Evolutionary conservation across 2,329 filamentous ascomycete genomes (phyloP).

Genomic region (Simplicillium sp.): DNA sequence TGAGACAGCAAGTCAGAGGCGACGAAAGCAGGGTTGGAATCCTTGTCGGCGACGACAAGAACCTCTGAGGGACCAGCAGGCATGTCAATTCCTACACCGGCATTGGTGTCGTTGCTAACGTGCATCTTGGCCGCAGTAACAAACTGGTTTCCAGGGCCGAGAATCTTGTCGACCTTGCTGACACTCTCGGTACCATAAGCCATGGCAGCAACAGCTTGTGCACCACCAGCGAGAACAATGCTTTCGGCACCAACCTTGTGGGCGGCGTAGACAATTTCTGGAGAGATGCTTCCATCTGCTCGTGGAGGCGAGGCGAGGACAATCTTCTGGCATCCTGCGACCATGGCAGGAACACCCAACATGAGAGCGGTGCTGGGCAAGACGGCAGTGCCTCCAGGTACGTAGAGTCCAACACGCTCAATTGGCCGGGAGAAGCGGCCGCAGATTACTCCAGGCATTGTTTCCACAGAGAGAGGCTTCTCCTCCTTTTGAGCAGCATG

Average conservation of each 20-base stretch:
- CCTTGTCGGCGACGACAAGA: slow-evolving; percentile 84
- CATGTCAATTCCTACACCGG: slow-evolving; percentile 95
- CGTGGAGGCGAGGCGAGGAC: slow-evolving; percentile 88
- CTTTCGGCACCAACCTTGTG: slow-evolving; percentile 95
- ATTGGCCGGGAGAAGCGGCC: slow-evolving; percentile 88
- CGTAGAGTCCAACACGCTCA: slow-evolving; percentile 91
- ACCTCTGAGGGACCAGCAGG: slow-evolving; percentile 94
- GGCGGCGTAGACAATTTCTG: slow-evolving; percentile 94
- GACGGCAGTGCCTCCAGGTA: slow-evolving; percentile 94
- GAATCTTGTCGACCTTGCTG: slow-evolving; percentile 96
- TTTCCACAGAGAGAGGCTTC: slow-evolving; percentile 77
- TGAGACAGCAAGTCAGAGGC: slow-evolving; percentile 91
- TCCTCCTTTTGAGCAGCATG: slow-evolving; percentile 85
- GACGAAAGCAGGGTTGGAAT: slow-evolving; percentile 86
- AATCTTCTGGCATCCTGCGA: slow-evolving; percentile 92
- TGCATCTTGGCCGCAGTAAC: slow-evolving; percentile 98
- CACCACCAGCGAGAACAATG: slow-evolving; percentile 91
- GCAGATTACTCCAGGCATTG: slow-evolving; percentile 94
- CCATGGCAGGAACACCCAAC: slow-evolving; percentile 95
- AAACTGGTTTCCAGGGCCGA: slow-evolving; percentile 96
- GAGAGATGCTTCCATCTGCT: slow-evolving; percentile 80
- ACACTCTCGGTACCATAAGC: slow-evolving; percentile 94
- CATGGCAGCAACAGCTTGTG: slow-evolving; percentile 92
- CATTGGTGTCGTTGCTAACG: slow-evolving; percentile 93
- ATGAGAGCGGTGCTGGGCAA: slow-evolving; percentile 94